A percentile compares a stretch with the other conserved stretches of the same genome.
These are phyloP conservation scores for Kwoniella europaea DNA, from an alignment of 768 basidiomycete species.

Conservation along the genomic window DNA sequence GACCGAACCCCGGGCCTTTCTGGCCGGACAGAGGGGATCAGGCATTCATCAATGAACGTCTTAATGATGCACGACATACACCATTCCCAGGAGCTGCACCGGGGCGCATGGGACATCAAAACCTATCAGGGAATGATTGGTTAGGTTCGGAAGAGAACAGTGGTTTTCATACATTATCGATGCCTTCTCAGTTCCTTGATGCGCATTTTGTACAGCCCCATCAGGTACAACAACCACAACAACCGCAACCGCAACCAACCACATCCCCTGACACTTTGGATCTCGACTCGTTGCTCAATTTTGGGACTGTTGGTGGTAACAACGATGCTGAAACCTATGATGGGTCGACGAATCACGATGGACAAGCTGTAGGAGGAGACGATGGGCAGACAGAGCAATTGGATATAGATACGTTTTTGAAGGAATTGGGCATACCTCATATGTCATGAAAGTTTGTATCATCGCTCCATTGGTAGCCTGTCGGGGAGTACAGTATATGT, in stretches of 20 bases:
- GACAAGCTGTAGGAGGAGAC: not conserved
- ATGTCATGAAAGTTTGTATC: no score
- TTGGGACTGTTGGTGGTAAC: not conserved
- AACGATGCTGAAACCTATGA: not conserved
- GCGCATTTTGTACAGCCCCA: not conserved
- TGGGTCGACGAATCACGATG: not conserved
- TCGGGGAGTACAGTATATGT: no score
- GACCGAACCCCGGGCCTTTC: no score
- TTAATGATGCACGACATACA: no score
- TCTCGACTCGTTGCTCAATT: not conserved
- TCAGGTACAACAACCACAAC: not conserved
- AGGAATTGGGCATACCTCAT: slow-evolving; percentile 1
- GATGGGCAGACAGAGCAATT: not conserved
- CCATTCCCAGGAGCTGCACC: no score
- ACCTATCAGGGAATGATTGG: not conserved
- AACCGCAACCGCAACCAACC: no score
- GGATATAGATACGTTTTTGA: slow-evolving; percentile 5
- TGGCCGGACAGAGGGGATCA: no score
- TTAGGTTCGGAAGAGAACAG: not conserved
- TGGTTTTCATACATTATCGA: not conserved
- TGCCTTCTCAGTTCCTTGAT: not conserved
- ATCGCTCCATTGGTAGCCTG: no score
- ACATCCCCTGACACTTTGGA: not conserved
- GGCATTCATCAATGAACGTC: no score
- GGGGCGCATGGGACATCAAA: no score